A percentile compares a stretch with the other conserved stretches of the same genome.
Evolutionary conservation across 78 protist genomes (phyloP).

Genomic region (Trichosphaerium sp.): DNA sequence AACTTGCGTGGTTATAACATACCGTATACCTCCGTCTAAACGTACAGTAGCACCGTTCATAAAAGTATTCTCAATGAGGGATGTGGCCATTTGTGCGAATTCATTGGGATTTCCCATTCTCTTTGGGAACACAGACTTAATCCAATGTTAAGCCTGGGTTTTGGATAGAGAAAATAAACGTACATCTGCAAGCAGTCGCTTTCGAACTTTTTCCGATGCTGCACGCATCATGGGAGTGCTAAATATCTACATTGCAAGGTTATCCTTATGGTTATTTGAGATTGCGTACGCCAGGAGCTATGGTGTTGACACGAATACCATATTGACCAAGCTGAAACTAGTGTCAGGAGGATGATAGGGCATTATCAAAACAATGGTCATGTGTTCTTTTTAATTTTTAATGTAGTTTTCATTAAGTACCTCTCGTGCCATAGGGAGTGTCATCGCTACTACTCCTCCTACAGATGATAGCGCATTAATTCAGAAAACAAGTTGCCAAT

Average conservation of each 20-base stretch:
- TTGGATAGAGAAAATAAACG: too few relatives aligned
- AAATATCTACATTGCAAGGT: too few relatives aligned
- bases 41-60: conserved; percentile 72
- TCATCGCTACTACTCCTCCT: conserved; percentile 43
- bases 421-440: conserved; percentile 63
- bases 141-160: too few relatives aligned
- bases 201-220: conserved; percentile 31
- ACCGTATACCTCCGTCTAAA: conserved; percentile 71
- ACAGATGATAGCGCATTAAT: background rate
- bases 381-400: too few relatives aligned
- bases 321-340: conserved; percentile 34
- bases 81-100: conserved; percentile 34
- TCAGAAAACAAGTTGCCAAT: background rate
- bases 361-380: too few relatives aligned
- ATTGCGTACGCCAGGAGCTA: conserved; percentile 86
- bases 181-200: background rate
- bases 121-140: conserved; percentile 60
- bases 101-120: conserved; percentile 63
- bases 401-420: too few relatives aligned
- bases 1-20: too few relatives aligned
- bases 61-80: conserved; percentile 46
- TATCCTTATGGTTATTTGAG: too few relatives aligned
- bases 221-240: conserved; percentile 54
- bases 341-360: too few relatives aligned
- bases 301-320: conserved; percentile 67